Evolutionary conservation across 2,329 filamentous ascomycete species (phyloP).

Genomic region (Beauveria caledonica): DNA sequence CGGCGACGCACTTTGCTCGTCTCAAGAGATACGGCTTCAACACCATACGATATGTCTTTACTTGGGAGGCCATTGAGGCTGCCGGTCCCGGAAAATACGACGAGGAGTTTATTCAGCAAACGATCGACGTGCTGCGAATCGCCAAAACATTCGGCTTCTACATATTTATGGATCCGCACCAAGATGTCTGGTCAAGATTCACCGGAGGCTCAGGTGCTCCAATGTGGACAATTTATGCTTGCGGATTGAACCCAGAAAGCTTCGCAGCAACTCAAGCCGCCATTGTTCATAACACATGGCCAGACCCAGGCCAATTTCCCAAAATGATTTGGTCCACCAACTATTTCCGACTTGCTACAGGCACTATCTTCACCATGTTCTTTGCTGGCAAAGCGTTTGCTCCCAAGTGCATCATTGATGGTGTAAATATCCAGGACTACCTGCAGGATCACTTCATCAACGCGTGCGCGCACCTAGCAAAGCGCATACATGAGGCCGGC

Average conservation of each 20-base stretch:
- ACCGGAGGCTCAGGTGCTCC: constrained; percentile 92
- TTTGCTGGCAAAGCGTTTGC: constrained; percentile 88
- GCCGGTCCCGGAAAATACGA: constrained; percentile 87
- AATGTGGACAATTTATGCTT: constrained; percentile 96
- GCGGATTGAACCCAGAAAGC: constrained; percentile 76
- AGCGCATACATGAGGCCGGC: constrained; percentile 79
- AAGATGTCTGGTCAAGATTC: constrained; percentile 96
- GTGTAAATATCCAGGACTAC: constrained; percentile 93
- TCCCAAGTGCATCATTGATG: constrained; percentile 91
- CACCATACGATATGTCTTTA: constrained; percentile 92
- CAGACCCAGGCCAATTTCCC: constrained; percentile 75
- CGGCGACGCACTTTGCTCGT: constrained; percentile 76
- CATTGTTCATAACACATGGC: constrained; percentile 89
- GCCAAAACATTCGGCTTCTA: constrained; percentile 91
- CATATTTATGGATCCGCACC: constrained; percentile 97
- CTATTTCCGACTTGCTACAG: constrained; percentile 77
- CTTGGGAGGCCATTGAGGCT: constrained; percentile 97
- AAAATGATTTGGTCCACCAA: constrained; percentile 99
- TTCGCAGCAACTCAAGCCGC: constrained; percentile 86
- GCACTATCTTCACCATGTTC: constrained; percentile 90
- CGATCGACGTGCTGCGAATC: constrained; percentile 72
- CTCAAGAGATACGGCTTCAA: constrained; percentile 91
- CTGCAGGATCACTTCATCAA: constrained; percentile 77
- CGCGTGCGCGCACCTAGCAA: constrained; percentile 73
- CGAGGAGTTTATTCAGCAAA: constrained; percentile 87